Evolutionary conservation across 2,329 filamentous ascomycete species (phyloP).

Genomic region (Aspergillus viridinutans): DNA sequence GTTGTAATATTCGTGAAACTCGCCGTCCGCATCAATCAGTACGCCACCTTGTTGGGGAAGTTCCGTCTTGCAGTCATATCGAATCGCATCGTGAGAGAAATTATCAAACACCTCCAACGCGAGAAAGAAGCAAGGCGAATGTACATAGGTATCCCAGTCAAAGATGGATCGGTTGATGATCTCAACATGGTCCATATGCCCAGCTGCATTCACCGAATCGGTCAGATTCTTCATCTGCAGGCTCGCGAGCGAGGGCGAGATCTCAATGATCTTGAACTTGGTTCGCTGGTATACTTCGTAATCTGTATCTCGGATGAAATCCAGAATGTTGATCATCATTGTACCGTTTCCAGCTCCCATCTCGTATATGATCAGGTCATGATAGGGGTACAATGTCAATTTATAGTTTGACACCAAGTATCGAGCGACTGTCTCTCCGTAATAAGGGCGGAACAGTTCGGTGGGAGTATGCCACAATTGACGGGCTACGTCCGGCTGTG

Average conservation of each 20-base stretch:
- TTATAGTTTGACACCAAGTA: conserved; percentile 97
- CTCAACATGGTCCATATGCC: conserved; percentile 80
- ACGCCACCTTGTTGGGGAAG: conserved; percentile 83
- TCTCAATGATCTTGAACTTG: conserved; percentile 93
- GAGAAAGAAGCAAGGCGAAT: conserved; percentile 92
- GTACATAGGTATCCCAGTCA: conserved; percentile 84
- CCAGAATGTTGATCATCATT: conserved; percentile 95
- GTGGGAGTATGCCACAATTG: conserved; percentile 99
- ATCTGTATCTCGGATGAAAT: conserved; percentile 87
- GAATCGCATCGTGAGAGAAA: conserved; percentile 89
- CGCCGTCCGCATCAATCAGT: conserved; percentile 75
- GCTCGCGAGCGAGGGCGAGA: conserved; percentile 73
- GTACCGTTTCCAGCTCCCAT: conserved; percentile 98
- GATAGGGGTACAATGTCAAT: conserved; percentile 86
- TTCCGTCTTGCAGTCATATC: conserved; percentile 79
- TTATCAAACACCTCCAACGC: conserved; percentile 99
- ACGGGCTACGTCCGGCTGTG: conserved; percentile 67
- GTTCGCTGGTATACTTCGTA: conserved; percentile 92
- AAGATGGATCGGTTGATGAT: conserved; percentile 95
- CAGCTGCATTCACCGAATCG: conserved; percentile 62
- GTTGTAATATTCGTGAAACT: conserved; percentile 93
- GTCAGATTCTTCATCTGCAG: conserved; percentile 71
- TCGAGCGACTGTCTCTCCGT: conserved; percentile 93
- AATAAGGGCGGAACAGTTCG: conserved; percentile 92
- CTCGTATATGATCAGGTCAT: conserved; percentile 97